These are phyloP conservation scores for Thelephora aurantiotincta DNA, from an alignment of 768 basidiomycete genomes.

Conservation along the genomic window DNA sequence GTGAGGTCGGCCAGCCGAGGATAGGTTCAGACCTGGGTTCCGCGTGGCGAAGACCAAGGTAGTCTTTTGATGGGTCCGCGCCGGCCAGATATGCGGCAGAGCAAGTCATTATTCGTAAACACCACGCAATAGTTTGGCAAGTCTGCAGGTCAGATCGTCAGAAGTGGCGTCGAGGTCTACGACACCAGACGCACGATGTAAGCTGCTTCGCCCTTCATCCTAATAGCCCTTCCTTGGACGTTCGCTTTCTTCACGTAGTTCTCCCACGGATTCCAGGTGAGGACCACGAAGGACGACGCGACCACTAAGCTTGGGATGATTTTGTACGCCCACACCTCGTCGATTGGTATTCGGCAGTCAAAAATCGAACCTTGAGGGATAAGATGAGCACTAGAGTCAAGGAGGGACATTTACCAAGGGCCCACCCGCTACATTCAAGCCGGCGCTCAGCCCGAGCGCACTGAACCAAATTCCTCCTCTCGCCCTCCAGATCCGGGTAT, in stretches of 20 bases:
- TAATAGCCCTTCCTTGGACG: conserved; percentile 58
- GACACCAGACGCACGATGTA: conserved; percentile 39
- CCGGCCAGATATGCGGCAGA: conserved; percentile 27
- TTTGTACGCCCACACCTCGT: background rate
- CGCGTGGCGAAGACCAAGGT: conserved; percentile 15
- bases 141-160: conserved; percentile 22
- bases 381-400: background rate
- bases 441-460: conserved; percentile 21
- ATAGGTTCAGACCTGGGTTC: conserved; percentile 13
- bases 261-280: conserved; percentile 75
- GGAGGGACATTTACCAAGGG: background rate
- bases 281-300: background rate
- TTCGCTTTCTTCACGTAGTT: conserved; percentile 39
- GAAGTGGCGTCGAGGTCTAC: background rate
- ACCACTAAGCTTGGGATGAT: background rate
- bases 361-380: background rate
- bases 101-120: conserved; percentile 37
- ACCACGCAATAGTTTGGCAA: conserved; percentile 48
- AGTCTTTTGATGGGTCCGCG: conserved; percentile 26
- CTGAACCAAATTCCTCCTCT: conserved; percentile 54
- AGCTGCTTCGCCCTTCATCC: conserved; percentile 43
- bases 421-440: conserved; percentile 10
- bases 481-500: conserved; percentile 52
- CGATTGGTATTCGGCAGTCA: background rate
- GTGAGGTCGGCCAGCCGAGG: conserved; percentile 13